Conservation (phyloP, 2,329 filamentous ascomycete genomes). For the Trichoderma sp. region DNA sequence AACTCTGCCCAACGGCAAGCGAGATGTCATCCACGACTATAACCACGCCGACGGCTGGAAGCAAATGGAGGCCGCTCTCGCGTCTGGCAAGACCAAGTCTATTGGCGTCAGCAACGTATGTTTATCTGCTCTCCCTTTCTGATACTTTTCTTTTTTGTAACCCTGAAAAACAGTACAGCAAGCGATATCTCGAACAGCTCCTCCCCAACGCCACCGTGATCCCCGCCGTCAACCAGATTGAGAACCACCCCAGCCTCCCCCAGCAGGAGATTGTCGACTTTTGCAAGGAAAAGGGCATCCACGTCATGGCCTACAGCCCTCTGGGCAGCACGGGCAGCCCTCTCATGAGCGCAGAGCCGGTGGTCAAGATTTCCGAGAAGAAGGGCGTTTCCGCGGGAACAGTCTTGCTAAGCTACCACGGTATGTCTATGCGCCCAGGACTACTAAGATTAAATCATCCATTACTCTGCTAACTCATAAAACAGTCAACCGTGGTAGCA, state of each 20-base stretch:
- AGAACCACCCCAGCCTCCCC: slow-evolving; percentile 72
- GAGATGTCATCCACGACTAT: slow-evolving; percentile 71
- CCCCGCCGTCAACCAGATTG: slow-evolving; percentile 72
- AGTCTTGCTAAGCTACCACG: slow-evolving; percentile 72
- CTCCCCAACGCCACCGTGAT: slow-evolving; percentile 56
- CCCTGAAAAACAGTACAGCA: slow-evolving; percentile 52
- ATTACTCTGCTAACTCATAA: background rate
- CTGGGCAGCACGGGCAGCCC: slow-evolving; percentile 67
- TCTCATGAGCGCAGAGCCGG: slow-evolving; percentile 64
- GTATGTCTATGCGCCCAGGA: slow-evolving; percentile 49
- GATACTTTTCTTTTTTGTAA: background rate
- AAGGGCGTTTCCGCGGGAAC: slow-evolving; percentile 63
- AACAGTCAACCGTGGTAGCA: slow-evolving; percentile 67
- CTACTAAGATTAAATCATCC: too few species aligned
- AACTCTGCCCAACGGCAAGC: slow-evolving; percentile 71
- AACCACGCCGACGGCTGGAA: slow-evolving; percentile 79
- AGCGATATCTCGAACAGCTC: slow-evolving; percentile 59
- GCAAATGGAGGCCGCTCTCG: slow-evolving; percentile 69
- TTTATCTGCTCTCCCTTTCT: background rate
- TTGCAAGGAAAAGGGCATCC: slow-evolving; percentile 69
- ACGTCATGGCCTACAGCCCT: slow-evolving; percentile 74
- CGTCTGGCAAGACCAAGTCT: slow-evolving; percentile 59
- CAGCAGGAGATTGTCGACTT: slow-evolving; percentile 73
- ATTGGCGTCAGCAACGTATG: slow-evolving; percentile 62
- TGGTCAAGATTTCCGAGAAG: slow-evolving; percentile 67